phyloP scores from a whole-genome alignment of 371 early-diverging fungal species.

The Mortierella sp. region DNA sequence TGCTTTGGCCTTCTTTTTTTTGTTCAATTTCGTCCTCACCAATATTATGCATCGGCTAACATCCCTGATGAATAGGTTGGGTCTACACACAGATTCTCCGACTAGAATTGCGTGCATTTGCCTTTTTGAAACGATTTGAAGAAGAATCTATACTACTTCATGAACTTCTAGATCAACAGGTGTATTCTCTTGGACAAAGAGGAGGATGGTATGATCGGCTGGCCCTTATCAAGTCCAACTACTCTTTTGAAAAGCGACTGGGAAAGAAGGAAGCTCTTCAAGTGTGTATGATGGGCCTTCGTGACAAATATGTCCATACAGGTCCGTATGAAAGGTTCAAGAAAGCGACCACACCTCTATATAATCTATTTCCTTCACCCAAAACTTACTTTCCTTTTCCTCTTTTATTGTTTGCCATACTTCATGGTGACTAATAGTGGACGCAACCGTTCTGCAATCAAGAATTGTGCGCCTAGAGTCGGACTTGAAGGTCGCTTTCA shows the following conservation, averaged over 20 bases:
- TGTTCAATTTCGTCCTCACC: neutral
- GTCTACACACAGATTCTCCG: constrained; percentile 71
- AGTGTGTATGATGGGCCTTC: constrained; percentile 64
- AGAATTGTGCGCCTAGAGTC: constrained; percentile 61
- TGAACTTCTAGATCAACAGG: constrained; percentile 66
- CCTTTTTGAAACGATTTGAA: constrained; percentile 64
- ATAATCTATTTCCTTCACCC: neutral
- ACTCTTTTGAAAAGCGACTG: constrained; percentile 56
- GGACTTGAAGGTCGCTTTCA: constrained; percentile 60
- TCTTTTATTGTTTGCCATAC: too few species aligned
- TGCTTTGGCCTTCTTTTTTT: constrained; percentile 4
- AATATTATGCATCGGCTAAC: constrained; percentile 19
- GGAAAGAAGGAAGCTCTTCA: constrained; percentile 61
- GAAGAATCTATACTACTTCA: constrained; percentile 66
- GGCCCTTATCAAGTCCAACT: constrained; percentile 66
- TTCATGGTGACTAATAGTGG: constrained; percentile 17
- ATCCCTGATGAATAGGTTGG: constrained; percentile 57
- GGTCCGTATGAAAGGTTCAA: constrained; percentile 16
- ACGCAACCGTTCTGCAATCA: constrained; percentile 42
- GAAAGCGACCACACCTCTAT: too few species aligned
- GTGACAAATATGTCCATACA: constrained; percentile 65
- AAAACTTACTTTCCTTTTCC: neutral
- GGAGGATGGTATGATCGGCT: constrained; percentile 81
- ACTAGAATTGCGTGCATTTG: constrained; percentile 65
- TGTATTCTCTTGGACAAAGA: constrained; percentile 66